A percentile compares a stretch with the other conserved stretches of the same genome.
phyloP scores from a whole-genome alignment of 208 protist genomes.

The Leishmania gerbilli region DNA sequence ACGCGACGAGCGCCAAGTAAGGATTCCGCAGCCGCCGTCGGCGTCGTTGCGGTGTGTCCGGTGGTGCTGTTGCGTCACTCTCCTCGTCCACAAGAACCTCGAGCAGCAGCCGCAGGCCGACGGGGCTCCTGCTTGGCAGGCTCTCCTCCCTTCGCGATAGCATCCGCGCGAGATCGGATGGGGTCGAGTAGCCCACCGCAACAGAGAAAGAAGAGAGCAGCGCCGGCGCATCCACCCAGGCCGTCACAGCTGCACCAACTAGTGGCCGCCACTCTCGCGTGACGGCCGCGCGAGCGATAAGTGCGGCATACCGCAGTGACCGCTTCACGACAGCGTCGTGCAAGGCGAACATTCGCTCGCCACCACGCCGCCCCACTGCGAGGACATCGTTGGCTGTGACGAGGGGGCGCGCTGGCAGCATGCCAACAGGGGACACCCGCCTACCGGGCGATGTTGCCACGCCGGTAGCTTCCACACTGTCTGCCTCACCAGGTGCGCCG shows the following conservation, averaged over 20 bases:
- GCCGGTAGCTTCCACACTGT: background rate
- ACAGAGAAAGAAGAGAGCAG: conserved; percentile 16
- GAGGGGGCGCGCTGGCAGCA: background rate
- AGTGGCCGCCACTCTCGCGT: conserved; percentile 32
- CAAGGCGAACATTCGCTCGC: conserved; percentile 23
- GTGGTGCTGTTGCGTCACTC: background rate
- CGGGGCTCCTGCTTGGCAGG: conserved; percentile 34
- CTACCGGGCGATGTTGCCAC: background rate
- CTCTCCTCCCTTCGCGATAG: conserved; percentile 27
- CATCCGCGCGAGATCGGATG: conserved; percentile 21
- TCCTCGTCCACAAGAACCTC: conserved; percentile 50
- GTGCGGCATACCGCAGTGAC: conserved; percentile 5
- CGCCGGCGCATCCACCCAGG: conserved; percentile 19
- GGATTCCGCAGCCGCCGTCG: conserved; percentile 20
- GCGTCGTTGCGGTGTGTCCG: background rate
- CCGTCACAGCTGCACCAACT: conserved; percentile 12
- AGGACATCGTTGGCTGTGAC: conserved; percentile 22
- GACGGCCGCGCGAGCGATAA: conserved; percentile 5
- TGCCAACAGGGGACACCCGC: background rate
- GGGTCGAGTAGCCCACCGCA: conserved; percentile 20
- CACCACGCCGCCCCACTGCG: conserved; percentile 22
- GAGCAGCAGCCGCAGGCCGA: conserved; percentile 47
- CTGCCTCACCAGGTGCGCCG: background rate
- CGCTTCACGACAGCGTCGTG: conserved; percentile 30
- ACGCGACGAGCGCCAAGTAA: conserved; percentile 53